Evolutionary conservation across 441 rosid species (phyloP).

Genomic region (Bocquillonia castaneifolia): DNA sequence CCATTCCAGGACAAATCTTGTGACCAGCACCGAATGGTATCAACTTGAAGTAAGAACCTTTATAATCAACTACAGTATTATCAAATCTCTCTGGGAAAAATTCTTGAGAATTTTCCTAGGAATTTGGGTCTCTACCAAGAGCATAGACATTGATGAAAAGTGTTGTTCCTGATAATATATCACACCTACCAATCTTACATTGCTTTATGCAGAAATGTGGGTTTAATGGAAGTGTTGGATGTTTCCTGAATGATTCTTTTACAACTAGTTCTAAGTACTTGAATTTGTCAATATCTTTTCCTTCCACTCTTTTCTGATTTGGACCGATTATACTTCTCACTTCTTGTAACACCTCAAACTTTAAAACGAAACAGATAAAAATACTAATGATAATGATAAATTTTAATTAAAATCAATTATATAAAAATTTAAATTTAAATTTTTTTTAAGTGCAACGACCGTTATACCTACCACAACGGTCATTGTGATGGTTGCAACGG

Average conservation of each 20-base stretch:
- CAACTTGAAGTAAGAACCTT: slow-evolving; percentile 15
- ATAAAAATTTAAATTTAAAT: too few species aligned
- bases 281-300: not conserved
- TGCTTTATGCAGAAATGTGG: slow-evolving; percentile 10
- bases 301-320: slow-evolving; percentile 9
- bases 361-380: too few species aligned
- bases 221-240: slow-evolving; percentile 15
- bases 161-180: slow-evolving; percentile 11
- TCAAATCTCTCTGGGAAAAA: slow-evolving; percentile 20
- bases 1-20: slow-evolving; percentile 18
- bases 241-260: slow-evolving; percentile 21
- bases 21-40: slow-evolving; percentile 18
- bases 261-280: slow-evolving; percentile 13
- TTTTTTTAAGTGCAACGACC: too few species aligned
- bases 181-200: slow-evolving; percentile 8
- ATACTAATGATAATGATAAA: too few species aligned
- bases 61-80: slow-evolving; percentile 6
- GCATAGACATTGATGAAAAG: slow-evolving; percentile 10
- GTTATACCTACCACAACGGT: too few species aligned
- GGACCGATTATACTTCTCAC: not conserved
- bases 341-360: too few species aligned
- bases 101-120: slow-evolving; percentile 14
- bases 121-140: slow-evolving; percentile 9
- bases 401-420: too few species aligned
- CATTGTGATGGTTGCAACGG: too few species aligned